Conservation (phyloP, 2,329 filamentous ascomycete species). For the Sphaerulina populicola region DNA sequence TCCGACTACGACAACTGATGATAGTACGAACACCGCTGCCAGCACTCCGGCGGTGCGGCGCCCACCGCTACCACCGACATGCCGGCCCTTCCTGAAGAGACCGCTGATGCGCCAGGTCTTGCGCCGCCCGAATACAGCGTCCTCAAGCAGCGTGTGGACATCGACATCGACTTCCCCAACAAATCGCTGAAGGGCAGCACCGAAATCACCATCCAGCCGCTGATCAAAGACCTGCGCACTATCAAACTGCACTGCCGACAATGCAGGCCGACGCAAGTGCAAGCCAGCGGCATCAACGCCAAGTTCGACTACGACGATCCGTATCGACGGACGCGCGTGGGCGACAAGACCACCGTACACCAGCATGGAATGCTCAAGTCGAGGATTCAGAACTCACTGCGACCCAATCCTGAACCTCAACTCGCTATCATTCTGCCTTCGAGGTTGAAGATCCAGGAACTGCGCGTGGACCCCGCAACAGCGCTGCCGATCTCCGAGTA, state of each 20-base stretch:
- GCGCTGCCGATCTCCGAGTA: conserved; percentile 35
- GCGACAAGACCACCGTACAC: conserved; percentile 53
- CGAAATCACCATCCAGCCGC: conserved; percentile 68
- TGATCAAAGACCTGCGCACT: conserved; percentile 46
- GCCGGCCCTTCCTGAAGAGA: conserved; percentile 23
- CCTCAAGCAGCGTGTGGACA: conserved; percentile 75
- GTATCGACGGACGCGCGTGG: conserved; percentile 57
- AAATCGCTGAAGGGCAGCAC: conserved; percentile 68
- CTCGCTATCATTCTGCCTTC: conserved; percentile 53
- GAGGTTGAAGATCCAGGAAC: conserved; percentile 53
- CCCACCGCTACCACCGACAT: conserved; percentile 14
- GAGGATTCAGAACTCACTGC: conserved; percentile 53
- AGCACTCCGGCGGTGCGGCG: conserved; percentile 4
- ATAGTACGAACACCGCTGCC: neutral
- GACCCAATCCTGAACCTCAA: conserved; percentile 48
- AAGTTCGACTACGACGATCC: conserved; percentile 50
- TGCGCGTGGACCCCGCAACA: conserved; percentile 40
- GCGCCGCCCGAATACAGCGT: conserved; percentile 47
- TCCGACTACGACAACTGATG: neutral
- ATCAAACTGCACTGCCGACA: conserved; percentile 57
- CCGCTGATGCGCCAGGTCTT: conserved; percentile 13
- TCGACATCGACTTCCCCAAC: conserved; percentile 78
- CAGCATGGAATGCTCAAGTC: conserved; percentile 71
- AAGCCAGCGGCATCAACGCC: conserved; percentile 38
- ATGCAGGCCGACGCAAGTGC: conserved; percentile 49